Evolutionary conservation across 768 basidiomycete genomes (phyloP).

Genomic region (Lactifluus subvellereus): DNA sequence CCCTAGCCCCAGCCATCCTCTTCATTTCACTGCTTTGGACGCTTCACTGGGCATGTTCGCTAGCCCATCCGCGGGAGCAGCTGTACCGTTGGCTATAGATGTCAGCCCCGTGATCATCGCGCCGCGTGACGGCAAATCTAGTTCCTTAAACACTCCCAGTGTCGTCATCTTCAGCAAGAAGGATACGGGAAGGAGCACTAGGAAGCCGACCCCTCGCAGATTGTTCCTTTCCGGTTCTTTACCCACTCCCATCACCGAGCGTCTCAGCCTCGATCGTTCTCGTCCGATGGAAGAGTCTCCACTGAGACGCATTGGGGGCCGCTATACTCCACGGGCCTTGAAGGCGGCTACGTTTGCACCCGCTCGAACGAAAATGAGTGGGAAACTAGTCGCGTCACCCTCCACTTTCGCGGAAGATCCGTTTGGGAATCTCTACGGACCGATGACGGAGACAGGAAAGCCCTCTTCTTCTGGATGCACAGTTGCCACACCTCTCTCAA

Average conservation of each 20-base stretch:
- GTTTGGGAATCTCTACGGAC: conserved; percentile 18
- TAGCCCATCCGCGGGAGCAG: conserved; percentile 36
- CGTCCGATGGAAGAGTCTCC: conserved; percentile 44
- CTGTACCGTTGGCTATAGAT: conserved; percentile 30
- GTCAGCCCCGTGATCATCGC: conserved; percentile 32
- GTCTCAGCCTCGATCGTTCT: conserved; percentile 26
- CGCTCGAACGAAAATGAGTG: conserved; percentile 16
- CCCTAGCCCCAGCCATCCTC: conserved; percentile 71
- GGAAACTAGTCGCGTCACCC: conserved; percentile 1
- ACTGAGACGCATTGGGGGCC: conserved; percentile 26
- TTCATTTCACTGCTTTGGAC: conserved; percentile 60
- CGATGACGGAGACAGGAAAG: conserved; percentile 11
- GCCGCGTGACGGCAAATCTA: conserved; percentile 33
- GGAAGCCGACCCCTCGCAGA: conserved; percentile 35
- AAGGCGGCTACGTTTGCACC: conserved; percentile 25
- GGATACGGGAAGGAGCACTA: conserved; percentile 15
- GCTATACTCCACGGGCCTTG: conserved; percentile 7
- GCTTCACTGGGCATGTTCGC: conserved; percentile 59
- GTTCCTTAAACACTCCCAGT: conserved; percentile 36
- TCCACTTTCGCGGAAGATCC: conserved; percentile 19
- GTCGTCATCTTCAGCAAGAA: conserved; percentile 22
- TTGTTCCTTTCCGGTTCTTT: conserved; percentile 34
- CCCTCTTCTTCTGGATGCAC: background rate
- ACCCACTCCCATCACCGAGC: conserved; percentile 32
- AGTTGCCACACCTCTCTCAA: conserved; percentile 18